Conservation (phyloP, 2,329 filamentous ascomycete genomes). For the Botrytis paeoniae region DNA sequence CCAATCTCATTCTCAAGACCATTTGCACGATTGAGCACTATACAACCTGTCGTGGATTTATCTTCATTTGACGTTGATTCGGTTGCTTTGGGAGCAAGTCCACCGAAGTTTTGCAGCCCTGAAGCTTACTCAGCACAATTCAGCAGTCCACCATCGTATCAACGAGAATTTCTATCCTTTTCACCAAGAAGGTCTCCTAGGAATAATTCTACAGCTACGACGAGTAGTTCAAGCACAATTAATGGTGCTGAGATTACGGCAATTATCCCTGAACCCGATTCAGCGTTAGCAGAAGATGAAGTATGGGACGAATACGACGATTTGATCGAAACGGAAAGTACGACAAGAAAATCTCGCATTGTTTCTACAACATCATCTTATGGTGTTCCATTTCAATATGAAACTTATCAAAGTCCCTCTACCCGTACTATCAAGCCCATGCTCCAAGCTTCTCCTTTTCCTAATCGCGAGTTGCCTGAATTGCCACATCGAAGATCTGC, state of each 20-base stretch:
- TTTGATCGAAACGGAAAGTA: conserved; percentile 66
- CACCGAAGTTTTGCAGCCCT: conserved; percentile 30
- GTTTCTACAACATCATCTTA: conserved; percentile 55
- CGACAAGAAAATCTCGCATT: conserved; percentile 43
- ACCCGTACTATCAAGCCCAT: neutral
- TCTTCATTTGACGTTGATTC: conserved; percentile 41
- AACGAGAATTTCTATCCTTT: conserved; percentile 69
- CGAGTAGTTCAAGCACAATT: conserved; percentile 50
- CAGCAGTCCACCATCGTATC: conserved; percentile 25
- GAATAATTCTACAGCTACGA: conserved; percentile 65
- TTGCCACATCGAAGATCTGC: conserved; percentile 16
- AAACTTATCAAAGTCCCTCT: conserved; percentile 43
- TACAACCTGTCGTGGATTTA: conserved; percentile 38
- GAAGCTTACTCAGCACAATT: conserved; percentile 24
- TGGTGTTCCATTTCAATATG: conserved; percentile 55
- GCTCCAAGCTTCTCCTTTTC: neutral
- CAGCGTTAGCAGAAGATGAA: conserved; percentile 80
- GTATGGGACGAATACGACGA: conserved; percentile 96
- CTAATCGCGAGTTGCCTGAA: conserved; percentile 18
- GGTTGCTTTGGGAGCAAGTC: conserved; percentile 49
- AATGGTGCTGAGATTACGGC: conserved; percentile 63
- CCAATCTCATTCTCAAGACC: conserved; percentile 83
- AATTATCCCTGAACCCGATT: conserved; percentile 58
- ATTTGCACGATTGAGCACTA: conserved; percentile 59
- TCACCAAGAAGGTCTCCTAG: conserved; percentile 56